phyloP scores from a whole-genome alignment of 1,284 basidiomycete species.

The Cutaneotrichosporon sp. region DNA sequence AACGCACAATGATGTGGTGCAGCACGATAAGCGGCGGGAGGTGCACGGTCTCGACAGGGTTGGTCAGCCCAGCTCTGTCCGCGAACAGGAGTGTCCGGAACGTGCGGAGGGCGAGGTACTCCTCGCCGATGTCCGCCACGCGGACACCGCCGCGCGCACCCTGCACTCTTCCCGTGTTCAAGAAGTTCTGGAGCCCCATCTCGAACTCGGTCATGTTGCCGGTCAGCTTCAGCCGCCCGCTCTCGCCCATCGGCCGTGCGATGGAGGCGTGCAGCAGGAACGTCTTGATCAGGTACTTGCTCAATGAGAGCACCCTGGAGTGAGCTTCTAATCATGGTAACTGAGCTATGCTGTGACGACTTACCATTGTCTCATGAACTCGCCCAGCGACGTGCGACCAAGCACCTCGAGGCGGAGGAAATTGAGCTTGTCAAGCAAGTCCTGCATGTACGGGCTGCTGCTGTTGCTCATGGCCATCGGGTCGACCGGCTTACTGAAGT shows the following conservation, averaged over 20 bases:
- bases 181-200: slow-evolving; percentile 77
- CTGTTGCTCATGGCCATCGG: slow-evolving; percentile 62
- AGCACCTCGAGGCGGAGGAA: slow-evolving; percentile 76
- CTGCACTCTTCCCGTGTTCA: slow-evolving; percentile 58
- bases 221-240: slow-evolving; percentile 84
- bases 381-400: slow-evolving; percentile 67
- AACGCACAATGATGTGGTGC: slow-evolving; percentile 88
- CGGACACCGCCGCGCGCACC: slow-evolving; percentile 62
- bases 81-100: slow-evolving; percentile 80
- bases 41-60: slow-evolving; percentile 64
- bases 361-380: slow-evolving; percentile 69
- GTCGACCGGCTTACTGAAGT: slow-evolving; percentile 70
- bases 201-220: slow-evolving; percentile 95
- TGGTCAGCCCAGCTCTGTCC: slow-evolving; percentile 67
- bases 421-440: slow-evolving; percentile 76
- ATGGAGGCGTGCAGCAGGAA: slow-evolving; percentile 90
- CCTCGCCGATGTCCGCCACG: slow-evolving; percentile 70
- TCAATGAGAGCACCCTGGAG: slow-evolving; percentile 65
- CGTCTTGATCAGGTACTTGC: slow-evolving; percentile 71
- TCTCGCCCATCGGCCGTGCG: slow-evolving; percentile 79
- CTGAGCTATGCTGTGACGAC: slow-evolving; percentile 27
- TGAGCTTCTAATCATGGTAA: neutral
- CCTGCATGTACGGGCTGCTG: slow-evolving; percentile 82
- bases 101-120: slow-evolving; percentile 73
- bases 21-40: slow-evolving; percentile 79